Conservation (phyloP, 1,139 yeast species). For the Pneumocystis oryctolagi region DNA sequence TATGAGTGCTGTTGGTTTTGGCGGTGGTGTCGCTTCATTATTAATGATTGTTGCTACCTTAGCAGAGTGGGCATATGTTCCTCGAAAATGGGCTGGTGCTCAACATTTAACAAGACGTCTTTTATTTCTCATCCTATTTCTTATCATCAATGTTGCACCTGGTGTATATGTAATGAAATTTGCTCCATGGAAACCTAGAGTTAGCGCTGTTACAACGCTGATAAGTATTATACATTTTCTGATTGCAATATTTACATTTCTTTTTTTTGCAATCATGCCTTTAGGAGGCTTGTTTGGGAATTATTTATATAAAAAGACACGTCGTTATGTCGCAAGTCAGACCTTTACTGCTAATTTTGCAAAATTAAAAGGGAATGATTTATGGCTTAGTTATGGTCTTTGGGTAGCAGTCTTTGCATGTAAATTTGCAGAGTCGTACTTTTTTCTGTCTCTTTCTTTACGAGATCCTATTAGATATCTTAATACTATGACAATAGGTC, state of each 20-base stretch:
- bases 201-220: constrained; percentile 62
- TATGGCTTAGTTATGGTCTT: constrained; percentile 89
- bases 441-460: constrained; percentile 74
- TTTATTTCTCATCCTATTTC: constrained; percentile 51
- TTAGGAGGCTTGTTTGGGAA: constrained; percentile 92
- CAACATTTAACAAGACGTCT: constrained; percentile 87
- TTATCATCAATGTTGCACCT: constrained; percentile 67
- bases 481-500: constrained; percentile 43
- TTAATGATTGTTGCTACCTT: constrained; percentile 79
- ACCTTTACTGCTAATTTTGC: constrained; percentile 90
- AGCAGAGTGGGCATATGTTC: constrained; percentile 92
- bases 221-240: constrained; percentile 83
- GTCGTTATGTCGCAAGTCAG: constrained; percentile 86
- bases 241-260: constrained; percentile 65
- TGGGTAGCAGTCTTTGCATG: constrained; percentile 86
- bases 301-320: constrained; percentile 73
- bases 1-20: constrained; percentile 88
- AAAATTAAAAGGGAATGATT: constrained; percentile 68
- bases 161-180: constrained; percentile 73
- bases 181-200: constrained; percentile 42
- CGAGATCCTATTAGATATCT: constrained; percentile 85
- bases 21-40: constrained; percentile 72
- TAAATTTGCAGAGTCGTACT: constrained; percentile 78
- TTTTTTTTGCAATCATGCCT: constrained; percentile 90
- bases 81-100: constrained; percentile 98